These are phyloP conservation scores for Millerozyma acaciae DNA, from an alignment of 805 yeast genomes.

Conservation along the genomic window DNA sequence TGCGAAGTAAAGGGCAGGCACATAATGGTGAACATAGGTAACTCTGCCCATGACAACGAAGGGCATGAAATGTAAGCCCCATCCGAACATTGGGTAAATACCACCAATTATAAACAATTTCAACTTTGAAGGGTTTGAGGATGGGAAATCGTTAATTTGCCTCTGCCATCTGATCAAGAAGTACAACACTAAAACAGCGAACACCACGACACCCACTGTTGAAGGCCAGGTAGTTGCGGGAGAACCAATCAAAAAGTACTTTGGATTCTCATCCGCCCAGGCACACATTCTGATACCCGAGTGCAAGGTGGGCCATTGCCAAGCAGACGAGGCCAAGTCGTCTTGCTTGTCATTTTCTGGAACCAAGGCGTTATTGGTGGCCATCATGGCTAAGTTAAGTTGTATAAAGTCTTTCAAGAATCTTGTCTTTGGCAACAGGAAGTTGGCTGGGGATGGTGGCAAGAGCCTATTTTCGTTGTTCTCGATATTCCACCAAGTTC, in stretches of 20 bases:
- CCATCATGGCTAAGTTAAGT: slow-evolving; percentile 77
- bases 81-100: slow-evolving; percentile 80
- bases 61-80: slow-evolving; percentile 87
- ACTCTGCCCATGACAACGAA: slow-evolving; percentile 94
- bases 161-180: slow-evolving; percentile 63
- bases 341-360: slow-evolving; percentile 73
- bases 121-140: slow-evolving; percentile 38
- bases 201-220: slow-evolving; percentile 51
- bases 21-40: slow-evolving; percentile 92
- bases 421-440: slow-evolving; percentile 67
- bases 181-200: slow-evolving; percentile 44
- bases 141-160: slow-evolving; percentile 54
- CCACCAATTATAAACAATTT: slow-evolving; percentile 66
- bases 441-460: slow-evolving; percentile 57
- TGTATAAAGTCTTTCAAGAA: slow-evolving; percentile 69
- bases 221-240: slow-evolving; percentile 75
- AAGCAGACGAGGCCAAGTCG: slow-evolving; percentile 67
- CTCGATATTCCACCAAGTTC: slow-evolving; percentile 89
- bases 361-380: slow-evolving; percentile 75
- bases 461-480: slow-evolving; percentile 57
- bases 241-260: slow-evolving; percentile 66
- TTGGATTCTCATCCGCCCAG: slow-evolving; percentile 54
- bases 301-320: slow-evolving; percentile 78
- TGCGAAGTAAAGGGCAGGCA: slow-evolving; percentile 94
- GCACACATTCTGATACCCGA: slow-evolving; percentile 75